Conservation (phyloP, 257 asterid genomes). For the Fraxinus quadrangulata region DNA sequence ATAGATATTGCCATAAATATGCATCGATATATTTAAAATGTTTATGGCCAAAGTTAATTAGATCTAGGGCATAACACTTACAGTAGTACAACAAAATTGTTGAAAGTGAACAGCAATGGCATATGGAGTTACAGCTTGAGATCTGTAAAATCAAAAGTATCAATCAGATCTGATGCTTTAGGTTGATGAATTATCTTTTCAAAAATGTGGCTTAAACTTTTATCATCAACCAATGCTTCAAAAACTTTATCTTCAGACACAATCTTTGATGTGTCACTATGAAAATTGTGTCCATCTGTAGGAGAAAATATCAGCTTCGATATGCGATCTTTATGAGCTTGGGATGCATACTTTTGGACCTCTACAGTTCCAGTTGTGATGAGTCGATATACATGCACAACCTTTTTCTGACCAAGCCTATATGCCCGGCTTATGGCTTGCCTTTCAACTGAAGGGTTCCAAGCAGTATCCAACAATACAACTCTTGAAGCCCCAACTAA, state of each 20-base stretch:
- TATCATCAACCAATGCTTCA: slow-evolving; percentile 39
- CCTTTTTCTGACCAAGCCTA: slow-evolving; percentile 54
- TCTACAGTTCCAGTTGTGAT: slow-evolving; percentile 48
- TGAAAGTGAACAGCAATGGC: neutral
- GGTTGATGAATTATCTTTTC: slow-evolving; percentile 54
- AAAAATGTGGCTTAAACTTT: slow-evolving; percentile 28
- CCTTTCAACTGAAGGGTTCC: slow-evolving; percentile 68
- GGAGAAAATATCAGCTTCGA: slow-evolving; percentile 50
- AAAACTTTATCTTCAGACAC: slow-evolving; percentile 35
- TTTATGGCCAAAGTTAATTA: no score
- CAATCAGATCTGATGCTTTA: slow-evolving; percentile 39
- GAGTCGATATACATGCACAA: slow-evolving; percentile 53
- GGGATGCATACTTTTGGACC: slow-evolving; percentile 33
- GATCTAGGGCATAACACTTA: no score
- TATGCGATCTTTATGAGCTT: slow-evolving; percentile 43
- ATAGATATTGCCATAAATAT: no score
- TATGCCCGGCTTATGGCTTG: slow-evolving; percentile 68
- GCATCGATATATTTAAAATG: no score
- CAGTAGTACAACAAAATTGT: neutral
- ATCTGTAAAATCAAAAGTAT: slow-evolving; percentile 29
- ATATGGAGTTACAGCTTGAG: neutral
- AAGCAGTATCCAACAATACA: slow-evolving; percentile 52
- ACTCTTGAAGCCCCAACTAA: slow-evolving; percentile 63
- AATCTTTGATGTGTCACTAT: neutral
- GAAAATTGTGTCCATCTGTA: slow-evolving; percentile 8